phyloP scores from a whole-genome alignment of 768 basidiomycete species.

The Collybiopsis luxurians region DNA sequence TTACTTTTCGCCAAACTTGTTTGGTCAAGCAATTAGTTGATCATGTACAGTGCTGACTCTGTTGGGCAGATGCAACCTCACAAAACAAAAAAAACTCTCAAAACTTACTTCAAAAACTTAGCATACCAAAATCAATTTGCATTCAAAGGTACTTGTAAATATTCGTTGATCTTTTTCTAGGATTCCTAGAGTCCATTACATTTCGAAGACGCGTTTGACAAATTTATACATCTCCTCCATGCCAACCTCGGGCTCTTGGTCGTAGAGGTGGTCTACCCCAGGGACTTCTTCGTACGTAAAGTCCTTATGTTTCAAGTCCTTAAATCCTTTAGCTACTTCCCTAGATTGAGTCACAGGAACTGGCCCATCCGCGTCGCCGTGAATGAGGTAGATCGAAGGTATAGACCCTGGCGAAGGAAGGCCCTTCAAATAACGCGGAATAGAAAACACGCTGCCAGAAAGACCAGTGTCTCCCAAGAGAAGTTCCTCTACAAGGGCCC shows the following conservation, averaged over 20 bases:
- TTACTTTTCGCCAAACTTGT: too few relatives aligned
- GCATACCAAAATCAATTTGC: too few relatives aligned
- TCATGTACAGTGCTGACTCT: too few relatives aligned
- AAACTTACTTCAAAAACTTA: too few relatives aligned
- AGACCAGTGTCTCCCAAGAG: conserved; percentile 31
- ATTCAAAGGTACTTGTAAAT: too few relatives aligned
- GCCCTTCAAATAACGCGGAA: conserved; percentile 24
- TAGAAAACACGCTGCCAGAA: conserved; percentile 23
- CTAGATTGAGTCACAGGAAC: conserved; percentile 31
- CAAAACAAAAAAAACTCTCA: too few relatives aligned
- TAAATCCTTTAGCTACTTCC: conserved; percentile 28
- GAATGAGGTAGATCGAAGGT: conserved; percentile 32
- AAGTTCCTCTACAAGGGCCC: conserved; percentile 26
- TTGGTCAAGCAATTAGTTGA: too few relatives aligned
- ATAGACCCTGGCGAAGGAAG: conserved; percentile 13
- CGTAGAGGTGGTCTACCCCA: conserved; percentile 32
- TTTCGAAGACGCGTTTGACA: conserved; percentile 14
- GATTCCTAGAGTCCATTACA: too few relatives aligned
- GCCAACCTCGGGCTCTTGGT: conserved; percentile 23
- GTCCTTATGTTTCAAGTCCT: conserved; percentile 12
- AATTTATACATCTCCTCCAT: conserved; percentile 37
- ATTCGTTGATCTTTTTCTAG: too few relatives aligned
- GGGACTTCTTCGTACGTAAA: conserved; percentile 30
- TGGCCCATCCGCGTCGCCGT: conserved; percentile 32
- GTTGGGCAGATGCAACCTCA: too few relatives aligned